Percentiles rank a stretch among this genome's conserved stretches.
Evolutionary conservation across 371 early-diverging fungal genomes (phyloP).

Genomic region (Mortierella sp.): DNA sequence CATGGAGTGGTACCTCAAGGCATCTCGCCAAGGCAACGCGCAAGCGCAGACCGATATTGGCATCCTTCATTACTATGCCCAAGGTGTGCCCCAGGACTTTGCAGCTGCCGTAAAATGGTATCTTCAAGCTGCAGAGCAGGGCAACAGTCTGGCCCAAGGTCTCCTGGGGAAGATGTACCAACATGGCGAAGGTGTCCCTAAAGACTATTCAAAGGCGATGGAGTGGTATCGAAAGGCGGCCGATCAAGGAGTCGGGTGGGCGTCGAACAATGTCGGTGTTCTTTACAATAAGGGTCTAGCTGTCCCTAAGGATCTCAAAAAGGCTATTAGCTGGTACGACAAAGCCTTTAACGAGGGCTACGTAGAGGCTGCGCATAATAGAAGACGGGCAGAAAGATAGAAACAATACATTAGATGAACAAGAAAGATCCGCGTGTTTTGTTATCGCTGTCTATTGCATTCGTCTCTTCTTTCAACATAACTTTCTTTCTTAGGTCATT

Average conservation of each 20-base stretch:
- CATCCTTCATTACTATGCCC: constrained; percentile 69
- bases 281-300: too few species aligned
- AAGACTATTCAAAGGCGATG: constrained; percentile 37
- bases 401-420: too few species aligned
- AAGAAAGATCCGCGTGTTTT: too few species aligned
- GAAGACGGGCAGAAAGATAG: too few species aligned
- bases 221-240: not conserved
- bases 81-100: constrained; percentile 70
- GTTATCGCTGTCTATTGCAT: too few species aligned
- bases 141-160: not conserved
- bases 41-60: not conserved
- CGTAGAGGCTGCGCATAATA: too few species aligned
- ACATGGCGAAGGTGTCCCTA: not conserved
- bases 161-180: not conserved
- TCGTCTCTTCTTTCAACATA: too few species aligned
- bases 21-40: not conserved
- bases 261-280: too few species aligned
- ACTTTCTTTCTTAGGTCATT: too few species aligned
- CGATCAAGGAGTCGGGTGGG: not conserved
- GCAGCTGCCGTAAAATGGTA: constrained; percentile 74
- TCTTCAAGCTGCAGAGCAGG: constrained; percentile 61
- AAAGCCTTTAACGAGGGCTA: too few species aligned
- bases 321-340: too few species aligned
- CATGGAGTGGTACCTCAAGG: not conserved
- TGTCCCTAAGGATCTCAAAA: too few species aligned